Evolutionary conservation across 2,329 filamentous ascomycete genomes (phyloP).

Genomic region (Cladophialophora bantiana): DNA sequence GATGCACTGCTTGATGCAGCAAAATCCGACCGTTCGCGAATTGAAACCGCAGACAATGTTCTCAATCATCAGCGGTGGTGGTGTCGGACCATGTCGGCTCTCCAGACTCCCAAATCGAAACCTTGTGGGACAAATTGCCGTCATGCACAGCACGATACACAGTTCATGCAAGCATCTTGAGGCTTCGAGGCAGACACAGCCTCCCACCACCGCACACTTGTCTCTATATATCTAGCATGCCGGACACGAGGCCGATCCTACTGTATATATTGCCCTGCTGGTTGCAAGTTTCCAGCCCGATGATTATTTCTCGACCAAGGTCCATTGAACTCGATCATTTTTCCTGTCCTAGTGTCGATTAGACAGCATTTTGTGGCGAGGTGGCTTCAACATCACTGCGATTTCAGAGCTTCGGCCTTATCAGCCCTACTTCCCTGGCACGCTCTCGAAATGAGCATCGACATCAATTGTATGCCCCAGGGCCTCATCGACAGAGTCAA

Average conservation of each 20-base stretch:
- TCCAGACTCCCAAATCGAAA: not conserved
- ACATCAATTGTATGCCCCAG: constrained; percentile 13
- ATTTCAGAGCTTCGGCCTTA: not conserved
- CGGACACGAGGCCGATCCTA: not conserved
- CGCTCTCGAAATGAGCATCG: not conserved
- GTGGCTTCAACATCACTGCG: not conserved
- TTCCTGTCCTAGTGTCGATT: not conserved
- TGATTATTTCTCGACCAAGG: constrained; percentile 9
- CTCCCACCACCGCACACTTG: not conserved
- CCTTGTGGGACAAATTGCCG: not conserved
- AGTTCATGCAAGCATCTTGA: constrained; percentile 7
- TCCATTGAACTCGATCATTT: not conserved
- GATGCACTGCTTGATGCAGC: not conserved
- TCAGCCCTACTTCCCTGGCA: not conserved
- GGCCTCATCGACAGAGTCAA: constrained; percentile 11
- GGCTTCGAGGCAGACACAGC: constrained; percentile 11
- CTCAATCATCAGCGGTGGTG: not conserved
- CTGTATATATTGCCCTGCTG: constrained; percentile 9
- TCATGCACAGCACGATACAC: not conserved
- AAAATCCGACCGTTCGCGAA: not conserved
- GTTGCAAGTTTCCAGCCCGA: constrained; percentile 10
- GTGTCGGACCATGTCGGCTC: not conserved
- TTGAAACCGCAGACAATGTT: not conserved
- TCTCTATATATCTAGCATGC: not conserved
- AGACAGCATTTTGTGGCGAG: not conserved